Evolutionary conservation across 371 early-diverging fungal genomes (phyloP), one percentile per base, ranked within the genome.

Genomic region (Quaeritorhiza haematococci): DNA sequence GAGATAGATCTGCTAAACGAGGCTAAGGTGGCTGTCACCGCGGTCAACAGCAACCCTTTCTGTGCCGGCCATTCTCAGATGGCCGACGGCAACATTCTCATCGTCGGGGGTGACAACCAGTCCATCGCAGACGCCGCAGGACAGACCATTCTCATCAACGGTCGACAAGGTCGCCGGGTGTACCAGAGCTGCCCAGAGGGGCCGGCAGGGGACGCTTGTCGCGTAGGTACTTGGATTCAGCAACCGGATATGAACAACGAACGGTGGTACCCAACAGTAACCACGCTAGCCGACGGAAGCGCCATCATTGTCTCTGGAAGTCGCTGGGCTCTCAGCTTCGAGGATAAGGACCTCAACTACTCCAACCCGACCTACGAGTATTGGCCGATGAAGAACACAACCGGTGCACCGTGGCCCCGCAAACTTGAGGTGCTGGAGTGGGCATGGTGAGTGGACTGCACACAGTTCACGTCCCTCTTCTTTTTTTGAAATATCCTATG

Each of bases 251-350:
- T 63, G 28, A 24, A 28, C 15, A 26, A 29, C 15, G 26, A 44
- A 2, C 50, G 69, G 2, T 70, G 70, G 70, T 70, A 70, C 35
- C 70, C 70, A 3, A 70, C 70, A 19, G 59, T 60, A 1, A 38
- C 60, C 33, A 56, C 55, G 21, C 30, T 70, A 21, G 44, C 57
- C 27, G 50, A 58, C 30, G 66, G 61, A 50, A 6, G 32, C 19
- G 46, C 46, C 27, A 45, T 45, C 23, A 45, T 45, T 45, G 46
- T 45, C 13, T 38, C 38, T 13, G 38, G 38, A 45, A 10, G n/a
- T 10, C 21, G 46, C 10, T 45, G n/a, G 27, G 6, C 7, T 23
- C 46, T 10, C n/a, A 19, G 21, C 19, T 38, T 38, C 13, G 38
- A 13, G 38, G 19, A 27, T 45, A 45, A 10, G 23, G 27, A 27